phyloP scores from a whole-genome alignment of 2,329 filamentous ascomycete genomes.

The Calonectria multiphialidica region DNA sequence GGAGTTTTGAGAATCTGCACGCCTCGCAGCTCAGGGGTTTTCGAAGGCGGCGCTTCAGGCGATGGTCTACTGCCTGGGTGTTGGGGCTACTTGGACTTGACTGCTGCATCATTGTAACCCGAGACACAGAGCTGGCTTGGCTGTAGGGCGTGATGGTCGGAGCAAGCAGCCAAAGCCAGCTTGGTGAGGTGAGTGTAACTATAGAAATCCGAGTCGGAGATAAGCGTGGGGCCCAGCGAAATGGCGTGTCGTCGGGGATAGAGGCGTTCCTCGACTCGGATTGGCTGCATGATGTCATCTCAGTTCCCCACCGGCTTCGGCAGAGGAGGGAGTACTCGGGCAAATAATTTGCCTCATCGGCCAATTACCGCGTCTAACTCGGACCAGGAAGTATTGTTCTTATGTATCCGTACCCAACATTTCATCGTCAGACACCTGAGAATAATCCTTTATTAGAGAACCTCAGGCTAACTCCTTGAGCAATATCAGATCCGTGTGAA shows the following conservation, averaged over 20 bases:
- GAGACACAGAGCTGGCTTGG: background rate
- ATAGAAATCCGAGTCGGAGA: background rate
- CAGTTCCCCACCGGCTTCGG: background rate
- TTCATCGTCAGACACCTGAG: no score
- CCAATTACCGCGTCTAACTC: no score
- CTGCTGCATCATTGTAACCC: background rate
- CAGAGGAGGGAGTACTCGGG: background rate
- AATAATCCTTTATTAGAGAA: background rate
- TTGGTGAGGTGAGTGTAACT: background rate
- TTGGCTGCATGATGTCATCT: background rate
- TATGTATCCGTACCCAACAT: no score
- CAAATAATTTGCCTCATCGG: no score
- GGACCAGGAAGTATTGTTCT: no score
- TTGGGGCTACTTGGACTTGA: background rate
- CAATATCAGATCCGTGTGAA: background rate
- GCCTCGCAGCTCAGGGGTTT: constrained; percentile 1
- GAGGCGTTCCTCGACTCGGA: background rate
- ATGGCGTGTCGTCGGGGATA: background rate
- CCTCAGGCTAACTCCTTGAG: background rate
- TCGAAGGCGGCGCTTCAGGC: background rate
- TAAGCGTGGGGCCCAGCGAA: background rate
- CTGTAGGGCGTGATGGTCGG: background rate
- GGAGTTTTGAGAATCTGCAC: background rate
- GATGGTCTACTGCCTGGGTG: background rate
- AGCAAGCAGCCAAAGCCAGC: background rate